phyloP scores from a whole-genome alignment of 495 filamentous ascomycete genomes.

The Lophiotrema nucula region DNA sequence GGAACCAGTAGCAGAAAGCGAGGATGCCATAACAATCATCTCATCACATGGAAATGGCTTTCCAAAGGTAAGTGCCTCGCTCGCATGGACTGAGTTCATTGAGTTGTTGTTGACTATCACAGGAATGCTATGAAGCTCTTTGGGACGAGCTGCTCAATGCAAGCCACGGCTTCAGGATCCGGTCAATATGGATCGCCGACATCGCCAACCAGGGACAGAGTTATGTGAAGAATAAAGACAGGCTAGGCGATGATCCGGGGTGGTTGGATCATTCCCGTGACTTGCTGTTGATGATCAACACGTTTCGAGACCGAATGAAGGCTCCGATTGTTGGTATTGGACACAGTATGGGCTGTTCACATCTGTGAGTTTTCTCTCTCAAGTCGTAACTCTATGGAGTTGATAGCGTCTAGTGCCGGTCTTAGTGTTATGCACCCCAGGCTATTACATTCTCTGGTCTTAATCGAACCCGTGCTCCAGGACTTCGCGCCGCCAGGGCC shows the following conservation, averaged over 20 bases:
- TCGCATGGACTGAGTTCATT: background rate
- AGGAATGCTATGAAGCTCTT: slow-evolving; percentile 47
- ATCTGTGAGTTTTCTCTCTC: slow-evolving; percentile 46
- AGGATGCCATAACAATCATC: slow-evolving; percentile 43
- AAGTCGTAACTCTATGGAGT: no score
- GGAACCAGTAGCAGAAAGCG: slow-evolving; percentile 15
- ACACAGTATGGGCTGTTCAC: slow-evolving; percentile 82
- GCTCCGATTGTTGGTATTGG: slow-evolving; percentile 82
- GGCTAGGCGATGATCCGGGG: slow-evolving; percentile 41
- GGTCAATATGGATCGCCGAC: slow-evolving; percentile 45
- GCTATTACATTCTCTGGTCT: slow-evolving; percentile 68
- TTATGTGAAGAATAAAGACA: slow-evolving; percentile 38
- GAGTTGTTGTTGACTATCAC: background rate
- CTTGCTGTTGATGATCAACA: slow-evolving; percentile 78
- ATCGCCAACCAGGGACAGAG: slow-evolving; percentile 43
- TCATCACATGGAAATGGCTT: slow-evolving; percentile 47
- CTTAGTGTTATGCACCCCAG: slow-evolving; percentile 74
- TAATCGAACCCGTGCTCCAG: slow-evolving; percentile 78
- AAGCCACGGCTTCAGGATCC: slow-evolving; percentile 36
- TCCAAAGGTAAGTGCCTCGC: slow-evolving; percentile 40
- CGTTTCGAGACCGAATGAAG: slow-evolving; percentile 75
- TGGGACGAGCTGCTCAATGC: slow-evolving; percentile 42
- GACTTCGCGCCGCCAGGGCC: slow-evolving; percentile 20
- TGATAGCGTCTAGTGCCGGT: slow-evolving; percentile 36
- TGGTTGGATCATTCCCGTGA: slow-evolving; percentile 89